Evolutionary conservation across 495 filamentous ascomycete genomes (phyloP), one percentile per base, ranked within the genome.

Genomic region (Melanomma pulvis-pyrius): DNA sequence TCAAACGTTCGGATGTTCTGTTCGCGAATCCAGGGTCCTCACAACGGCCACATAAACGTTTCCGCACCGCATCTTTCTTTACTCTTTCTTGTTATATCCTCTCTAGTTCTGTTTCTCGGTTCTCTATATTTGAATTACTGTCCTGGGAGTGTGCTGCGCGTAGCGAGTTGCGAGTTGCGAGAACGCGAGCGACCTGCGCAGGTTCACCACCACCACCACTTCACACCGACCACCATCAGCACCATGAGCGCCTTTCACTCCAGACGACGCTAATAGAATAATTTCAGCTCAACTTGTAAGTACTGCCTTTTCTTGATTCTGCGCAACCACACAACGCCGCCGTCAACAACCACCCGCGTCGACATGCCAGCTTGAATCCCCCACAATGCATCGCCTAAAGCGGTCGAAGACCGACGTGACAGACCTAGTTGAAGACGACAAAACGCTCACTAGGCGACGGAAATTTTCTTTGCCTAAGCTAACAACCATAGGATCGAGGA

Each of bases 381-480:
- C 28, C 51, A 55, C 25, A 8, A 55, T 55, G 51, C 30, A 55
- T 11, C 6, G 19, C 8, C 28, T 55, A 2, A 55, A 55, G 21
- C 51, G 51, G 26, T 55, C 51, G 5, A 30, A 55, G 30, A 34
- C 51, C 4, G 25, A 30, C 12, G 1, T 55, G 6, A 3, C 51
- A 11, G 51, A 55, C 51, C 25, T 55, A 2, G 26, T 17, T 6
- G 9, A 24, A 24, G 22, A 26, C 19, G 48, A 24, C 21, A 28
- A 28, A 24, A 19, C 26, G 25, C 11, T 9, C 6, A 19, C 1
- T 19, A 19, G 15, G 13, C 51, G 2, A 34, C 55, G 63, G 3
- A 56, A 24, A 12, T 60, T 67, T 19, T 60, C 63, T 0, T 54
- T 67, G 3, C 21, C 25, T 19, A 67, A 21, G 26, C 56, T 67